A percentile compares a stretch with the other conserved stretches of the same genome.
phyloP scores from a whole-genome alignment of 371 early-diverging fungal genomes.

The Syncephalastrum sp. region DNA sequence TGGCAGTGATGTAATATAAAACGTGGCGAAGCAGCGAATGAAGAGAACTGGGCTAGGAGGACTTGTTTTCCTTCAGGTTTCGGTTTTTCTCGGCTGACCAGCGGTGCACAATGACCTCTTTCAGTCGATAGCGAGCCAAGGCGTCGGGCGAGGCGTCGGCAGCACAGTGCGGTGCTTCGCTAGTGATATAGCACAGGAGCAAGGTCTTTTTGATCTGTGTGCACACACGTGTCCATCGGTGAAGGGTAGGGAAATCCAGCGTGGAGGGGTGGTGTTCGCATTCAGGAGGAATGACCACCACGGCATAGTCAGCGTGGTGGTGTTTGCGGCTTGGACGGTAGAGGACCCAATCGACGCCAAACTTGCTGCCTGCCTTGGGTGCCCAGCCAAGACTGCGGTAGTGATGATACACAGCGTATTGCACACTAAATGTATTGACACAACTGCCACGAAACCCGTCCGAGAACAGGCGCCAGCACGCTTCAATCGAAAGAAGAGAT shows the following conservation, averaged over 20 bases:
- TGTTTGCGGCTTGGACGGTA: conserved; percentile 27
- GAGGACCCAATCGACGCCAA: conserved; percentile 65
- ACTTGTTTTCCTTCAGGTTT: too few relatives aligned
- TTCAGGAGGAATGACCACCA: conserved; percentile 25
- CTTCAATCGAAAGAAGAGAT: conserved; percentile 17
- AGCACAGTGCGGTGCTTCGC: conserved; percentile 21
- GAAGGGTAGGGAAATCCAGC: conserved; percentile 55
- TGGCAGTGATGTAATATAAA: too few relatives aligned
- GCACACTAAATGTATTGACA: conserved; percentile 50
- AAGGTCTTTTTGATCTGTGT: conserved; percentile 65
- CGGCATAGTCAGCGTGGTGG: conserved; percentile 38
- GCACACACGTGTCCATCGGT: conserved; percentile 59
- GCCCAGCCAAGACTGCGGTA: conserved; percentile 84
- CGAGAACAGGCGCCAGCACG: conserved; percentile 12
- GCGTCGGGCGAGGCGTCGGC: background rate
- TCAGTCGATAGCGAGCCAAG: too few relatives aligned
- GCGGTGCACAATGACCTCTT: conserved; percentile 53
- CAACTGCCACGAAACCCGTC: background rate
- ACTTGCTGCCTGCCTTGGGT: conserved; percentile 78
- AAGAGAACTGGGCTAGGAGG: too few relatives aligned
- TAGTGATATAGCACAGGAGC: conserved; percentile 51
- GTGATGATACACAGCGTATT: conserved; percentile 80
- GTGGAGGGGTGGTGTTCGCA: conserved; percentile 8
- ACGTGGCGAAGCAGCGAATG: too few relatives aligned
- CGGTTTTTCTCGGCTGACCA: conserved; percentile 59